phyloP scores from a whole-genome alignment of 805 yeast genomes.

The Wickerhamiella hasegawae region DNA sequence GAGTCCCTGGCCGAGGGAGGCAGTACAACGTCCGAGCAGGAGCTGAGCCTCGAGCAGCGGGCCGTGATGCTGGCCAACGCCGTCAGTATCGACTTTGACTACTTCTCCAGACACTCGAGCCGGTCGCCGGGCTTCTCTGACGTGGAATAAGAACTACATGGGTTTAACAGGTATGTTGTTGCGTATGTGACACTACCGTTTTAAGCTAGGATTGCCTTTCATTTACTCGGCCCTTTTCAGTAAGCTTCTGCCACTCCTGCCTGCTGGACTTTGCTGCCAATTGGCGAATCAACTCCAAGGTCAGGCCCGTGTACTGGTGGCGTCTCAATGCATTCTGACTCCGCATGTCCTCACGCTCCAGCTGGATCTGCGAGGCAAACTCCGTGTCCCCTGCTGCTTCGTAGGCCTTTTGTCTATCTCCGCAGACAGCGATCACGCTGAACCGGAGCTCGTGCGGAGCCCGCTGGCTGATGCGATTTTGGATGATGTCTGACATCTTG shows the following conservation, averaged over 20 bases:
- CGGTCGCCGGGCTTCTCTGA: slow-evolving; percentile 22
- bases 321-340: slow-evolving; percentile 39
- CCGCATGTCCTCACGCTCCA: slow-evolving; percentile 35
- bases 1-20: slow-evolving; percentile 38
- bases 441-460: slow-evolving; percentile 36
- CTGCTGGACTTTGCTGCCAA: slow-evolving; percentile 19
- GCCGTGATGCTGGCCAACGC: slow-evolving; percentile 80
- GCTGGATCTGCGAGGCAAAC: slow-evolving; percentile 27
- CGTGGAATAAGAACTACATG: not conserved
- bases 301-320: slow-evolving; percentile 37
- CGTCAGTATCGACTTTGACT: slow-evolving; percentile 86
- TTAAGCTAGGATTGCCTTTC: too few species aligned
- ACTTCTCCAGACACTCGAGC: slow-evolving; percentile 82
- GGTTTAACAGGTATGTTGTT: not conserved
- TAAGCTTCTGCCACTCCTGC: slow-evolving; percentile 9
- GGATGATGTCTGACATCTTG: slow-evolving; percentile 29
- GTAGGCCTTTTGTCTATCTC: slow-evolving; percentile 35
- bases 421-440: slow-evolving; percentile 37
- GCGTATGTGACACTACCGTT: too few species aligned
- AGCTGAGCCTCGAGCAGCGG: slow-evolving; percentile 60
- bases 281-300: slow-evolving; percentile 30
- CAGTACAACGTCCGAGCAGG: slow-evolving; percentile 32
- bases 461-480: slow-evolving; percentile 31
- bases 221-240: not conserved
- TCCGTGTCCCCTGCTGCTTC: slow-evolving; percentile 23